Base-by-base conservation (phyloP, 805 yeast genomes). In the Ogataea saltuana region DNA sequence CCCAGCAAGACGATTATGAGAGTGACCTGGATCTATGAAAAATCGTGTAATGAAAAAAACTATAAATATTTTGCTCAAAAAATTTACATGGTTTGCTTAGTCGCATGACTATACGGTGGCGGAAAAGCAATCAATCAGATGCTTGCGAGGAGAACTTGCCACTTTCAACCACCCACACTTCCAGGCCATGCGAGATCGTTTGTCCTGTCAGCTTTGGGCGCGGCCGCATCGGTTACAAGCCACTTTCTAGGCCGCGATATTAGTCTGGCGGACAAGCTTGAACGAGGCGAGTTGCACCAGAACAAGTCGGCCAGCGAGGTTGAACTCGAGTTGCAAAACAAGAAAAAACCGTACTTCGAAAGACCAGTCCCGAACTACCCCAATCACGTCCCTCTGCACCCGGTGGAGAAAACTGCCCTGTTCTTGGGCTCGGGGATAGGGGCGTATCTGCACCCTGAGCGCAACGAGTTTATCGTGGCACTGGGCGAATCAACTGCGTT, bases 401-500 rank as follows among this genome's bases (percentile, higher is more conserved):
- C 59, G 1, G 59, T 76, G 41, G 97, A 91, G 58, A 76, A 84
- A 47, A 54, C 71, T 2, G 61, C 84, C 28, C 67, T 93, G 65
- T 79, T 87, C 49, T 64, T 72, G 0, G 83, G 88, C 1, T 84
- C 95, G 3, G 88, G 95, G 1, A 58, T 86, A 15, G 91, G 90
- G 18, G 84, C 97, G 0, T 81, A 71, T 55, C 69, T 77, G 39
- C 89, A 85, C 56, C 95, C 93, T 5, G 88, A 83, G 54, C 66
- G 82, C 43, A 87, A 87, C 45, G 80, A 78, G 46, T 81, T 83
- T 55, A 84, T 86, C 45, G 89, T 84, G 17, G 89, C 86, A 28
- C 70, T 86, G 53, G 99, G 99, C 1, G 99, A 93, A 61, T 81
- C 91, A 12, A 85, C 97, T 0, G 96, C 96, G 6, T 70, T 85